Conservation (phyloP, 164 flowering plant genomes). For the Berberis vulgaris region DNA sequence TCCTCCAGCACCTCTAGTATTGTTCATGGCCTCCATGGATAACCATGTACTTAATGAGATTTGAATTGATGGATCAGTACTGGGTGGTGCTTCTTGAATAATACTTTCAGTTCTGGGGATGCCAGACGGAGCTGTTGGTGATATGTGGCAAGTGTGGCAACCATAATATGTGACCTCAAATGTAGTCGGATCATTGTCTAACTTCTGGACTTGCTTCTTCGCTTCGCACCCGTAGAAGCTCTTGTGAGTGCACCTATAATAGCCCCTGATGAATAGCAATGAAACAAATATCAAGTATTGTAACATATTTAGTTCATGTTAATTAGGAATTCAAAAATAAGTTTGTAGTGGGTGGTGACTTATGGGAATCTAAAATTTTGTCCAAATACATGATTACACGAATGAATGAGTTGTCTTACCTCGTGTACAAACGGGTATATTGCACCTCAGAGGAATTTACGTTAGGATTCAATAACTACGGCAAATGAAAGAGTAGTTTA, state of each 20-base stretch:
- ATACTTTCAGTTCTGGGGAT: neutral
- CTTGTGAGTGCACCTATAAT: conserved; percentile 87
- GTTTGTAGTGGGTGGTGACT: no score
- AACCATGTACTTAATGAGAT: neutral
- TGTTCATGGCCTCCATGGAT: conserved; percentile 9
- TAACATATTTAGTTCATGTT: no score
- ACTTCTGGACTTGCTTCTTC: conserved; percentile 78
- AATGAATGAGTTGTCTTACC: no score
- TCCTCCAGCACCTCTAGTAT: conserved; percentile 2
- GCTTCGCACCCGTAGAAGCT: conserved; percentile 67
- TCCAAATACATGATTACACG: no score
- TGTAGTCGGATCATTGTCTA: conserved; percentile 50
- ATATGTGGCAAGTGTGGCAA: conserved; percentile 56
- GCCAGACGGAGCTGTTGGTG: conserved; percentile 43
- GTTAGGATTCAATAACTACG: neutral
- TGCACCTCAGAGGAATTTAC: no score
- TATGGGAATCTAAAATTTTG: no score
- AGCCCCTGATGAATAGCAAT: conserved; percentile 30
- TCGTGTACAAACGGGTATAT: no score
- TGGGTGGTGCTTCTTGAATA: neutral
- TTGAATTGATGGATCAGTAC: no score
- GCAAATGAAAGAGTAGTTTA: conserved; percentile 10
- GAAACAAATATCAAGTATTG: no score
- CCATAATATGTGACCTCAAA: conserved; percentile 58
- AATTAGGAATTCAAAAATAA: no score